Evolutionary conservation across 495 filamentous ascomycete genomes (phyloP).

Genomic region (Podospora appendiculata): DNA sequence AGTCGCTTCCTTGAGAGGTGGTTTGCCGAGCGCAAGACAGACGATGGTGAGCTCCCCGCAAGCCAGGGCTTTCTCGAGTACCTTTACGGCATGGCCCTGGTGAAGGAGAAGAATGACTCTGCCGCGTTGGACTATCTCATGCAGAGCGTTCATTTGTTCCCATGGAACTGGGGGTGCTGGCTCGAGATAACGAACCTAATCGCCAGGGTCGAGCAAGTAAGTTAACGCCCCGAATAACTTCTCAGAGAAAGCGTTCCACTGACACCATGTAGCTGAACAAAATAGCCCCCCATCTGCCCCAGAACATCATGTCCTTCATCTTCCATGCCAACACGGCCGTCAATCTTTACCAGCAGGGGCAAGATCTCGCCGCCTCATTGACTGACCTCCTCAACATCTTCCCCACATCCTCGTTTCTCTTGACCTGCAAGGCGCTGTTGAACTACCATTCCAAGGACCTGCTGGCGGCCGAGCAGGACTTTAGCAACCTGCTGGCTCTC

Average conservation of each 20-base stretch:
- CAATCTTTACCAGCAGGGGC: slow-evolving; percentile 80
- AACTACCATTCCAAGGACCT: slow-evolving; percentile 94
- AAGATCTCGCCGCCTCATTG: slow-evolving; percentile 63
- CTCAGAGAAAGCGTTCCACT: not conserved
- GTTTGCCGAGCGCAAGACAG: slow-evolving; percentile 55
- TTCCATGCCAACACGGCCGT: slow-evolving; percentile 87
- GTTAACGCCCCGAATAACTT: slow-evolving; percentile 11
- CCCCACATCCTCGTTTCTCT: slow-evolving; percentile 76
- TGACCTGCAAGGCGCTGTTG: slow-evolving; percentile 80
- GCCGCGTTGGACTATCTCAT: slow-evolving; percentile 76
- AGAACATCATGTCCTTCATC: slow-evolving; percentile 86
- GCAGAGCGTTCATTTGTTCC: slow-evolving; percentile 73
- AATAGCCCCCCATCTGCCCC: slow-evolving; percentile 55
- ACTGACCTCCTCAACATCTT: slow-evolving; percentile 73
- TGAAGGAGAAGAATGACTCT: slow-evolving; percentile 82
- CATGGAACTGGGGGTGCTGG: slow-evolving; percentile 97
- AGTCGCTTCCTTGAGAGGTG: slow-evolving; percentile 68
- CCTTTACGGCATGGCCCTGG: slow-evolving; percentile 74
- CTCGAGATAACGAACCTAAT: slow-evolving; percentile 75
- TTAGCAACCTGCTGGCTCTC: slow-evolving; percentile 66
- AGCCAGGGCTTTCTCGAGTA: slow-evolving; percentile 95
- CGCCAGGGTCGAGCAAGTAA: slow-evolving; percentile 70
- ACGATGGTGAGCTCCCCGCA: slow-evolving; percentile 47
- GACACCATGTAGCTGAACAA: slow-evolving; percentile 36
- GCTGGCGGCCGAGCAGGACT: slow-evolving; percentile 75